These are phyloP conservation scores for Hordeum pubiflorum DNA, from an alignment of 202 grass and related monocot genomes.

Conservation along the genomic window DNA sequence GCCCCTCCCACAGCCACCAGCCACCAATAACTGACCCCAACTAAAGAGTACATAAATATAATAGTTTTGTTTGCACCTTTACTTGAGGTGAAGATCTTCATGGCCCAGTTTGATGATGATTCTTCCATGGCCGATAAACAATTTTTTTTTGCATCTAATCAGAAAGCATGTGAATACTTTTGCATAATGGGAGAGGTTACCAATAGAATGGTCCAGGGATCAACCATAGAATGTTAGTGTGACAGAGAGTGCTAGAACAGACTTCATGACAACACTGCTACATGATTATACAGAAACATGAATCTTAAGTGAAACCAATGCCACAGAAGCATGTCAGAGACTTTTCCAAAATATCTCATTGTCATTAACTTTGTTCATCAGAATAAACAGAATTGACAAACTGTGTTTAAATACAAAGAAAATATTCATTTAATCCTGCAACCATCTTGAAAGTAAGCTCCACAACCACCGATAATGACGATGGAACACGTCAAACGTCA, in stretches of 20 bases:
- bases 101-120: not conserved
- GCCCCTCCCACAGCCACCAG: not conserved
- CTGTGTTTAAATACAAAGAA: not conserved
- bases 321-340: not conserved
- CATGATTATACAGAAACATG: not conserved
- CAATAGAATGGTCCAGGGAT: not conserved
- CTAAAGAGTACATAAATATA: not conserved
- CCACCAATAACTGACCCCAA: slow-evolving; percentile 1
- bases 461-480: not conserved
- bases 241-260: not conserved
- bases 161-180: not conserved
- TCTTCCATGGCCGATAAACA: slow-evolving; percentile 1
- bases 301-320: not conserved
- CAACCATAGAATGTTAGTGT: not conserved
- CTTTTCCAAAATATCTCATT: not conserved
- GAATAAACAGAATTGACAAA: slow-evolving; percentile 17
- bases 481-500: not conserved
- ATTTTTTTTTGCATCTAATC: not conserved
- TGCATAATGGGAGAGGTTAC: not conserved
- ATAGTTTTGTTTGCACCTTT: slow-evolving; percentile 15
- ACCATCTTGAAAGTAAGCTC: slow-evolving; percentile 22
- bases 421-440: not conserved
- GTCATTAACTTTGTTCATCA: slow-evolving; percentile 19
- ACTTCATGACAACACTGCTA: not conserved
- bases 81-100: slow-evolving; percentile 2